A percentile compares a stretch with the other conserved stretches of the same genome.
These are phyloP conservation scores for Spergularia azorica DNA, from an alignment of 179 eudicot genomes.

Conservation along the genomic window DNA sequence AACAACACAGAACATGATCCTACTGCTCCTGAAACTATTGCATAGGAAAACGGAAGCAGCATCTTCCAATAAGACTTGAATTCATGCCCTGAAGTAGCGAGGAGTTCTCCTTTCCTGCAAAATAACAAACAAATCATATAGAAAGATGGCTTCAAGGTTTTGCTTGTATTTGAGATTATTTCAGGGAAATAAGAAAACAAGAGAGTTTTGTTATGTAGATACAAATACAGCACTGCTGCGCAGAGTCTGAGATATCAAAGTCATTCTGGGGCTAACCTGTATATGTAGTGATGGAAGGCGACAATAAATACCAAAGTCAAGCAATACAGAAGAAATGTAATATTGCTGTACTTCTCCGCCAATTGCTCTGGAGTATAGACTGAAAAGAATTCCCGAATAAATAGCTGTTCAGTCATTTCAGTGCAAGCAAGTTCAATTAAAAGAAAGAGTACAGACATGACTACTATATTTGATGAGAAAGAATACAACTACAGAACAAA, in stretches of 20 bases:
- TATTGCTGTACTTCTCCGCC: constrained; percentile 90
- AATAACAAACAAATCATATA: background rate
- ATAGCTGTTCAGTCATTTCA: background rate
- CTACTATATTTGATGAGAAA: background rate
- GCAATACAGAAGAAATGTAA: constrained; percentile 78
- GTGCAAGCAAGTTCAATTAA: constrained; percentile 3
- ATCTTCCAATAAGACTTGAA: constrained; percentile 70
- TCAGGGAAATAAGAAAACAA: background rate
- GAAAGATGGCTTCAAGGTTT: background rate
- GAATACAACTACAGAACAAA: background rate
- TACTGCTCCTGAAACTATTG: constrained; percentile 89
- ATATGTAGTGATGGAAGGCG: constrained; percentile 67
- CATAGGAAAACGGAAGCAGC: constrained; percentile 92
- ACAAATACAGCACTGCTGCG: background rate
- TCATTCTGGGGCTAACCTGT: constrained; percentile 58
- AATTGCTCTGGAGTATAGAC: constrained; percentile 88
- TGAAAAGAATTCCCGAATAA: constrained; percentile 24
- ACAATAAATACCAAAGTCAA: constrained; percentile 68
- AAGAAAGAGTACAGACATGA: background rate
- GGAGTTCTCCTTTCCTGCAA: constrained; percentile 84
- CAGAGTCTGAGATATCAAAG: constrained; percentile 15
- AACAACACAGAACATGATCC: constrained; percentile 96
- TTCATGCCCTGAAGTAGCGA: constrained; percentile 61
- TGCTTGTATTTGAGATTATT: background rate
- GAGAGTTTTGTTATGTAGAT: background rate